Evolutionary conservation across 768 basidiomycete genomes (phyloP).

Genomic region (Tricholoma hemisulphureum): DNA sequence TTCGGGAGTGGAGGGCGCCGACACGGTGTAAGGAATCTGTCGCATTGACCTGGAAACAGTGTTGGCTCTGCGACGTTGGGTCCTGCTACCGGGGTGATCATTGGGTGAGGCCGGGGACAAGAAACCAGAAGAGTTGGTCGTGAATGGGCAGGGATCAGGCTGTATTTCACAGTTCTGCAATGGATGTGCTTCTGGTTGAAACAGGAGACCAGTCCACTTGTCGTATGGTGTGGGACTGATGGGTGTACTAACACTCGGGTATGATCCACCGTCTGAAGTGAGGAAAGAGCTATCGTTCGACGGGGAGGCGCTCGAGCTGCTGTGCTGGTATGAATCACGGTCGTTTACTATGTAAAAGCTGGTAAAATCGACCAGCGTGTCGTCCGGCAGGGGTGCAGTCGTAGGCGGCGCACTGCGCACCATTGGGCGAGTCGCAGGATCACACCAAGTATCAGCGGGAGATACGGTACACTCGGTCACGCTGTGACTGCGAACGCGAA

Average conservation of each 20-base stretch:
- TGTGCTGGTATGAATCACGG: too few relatives aligned
- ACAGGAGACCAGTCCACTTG: neutral
- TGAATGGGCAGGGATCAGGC: neutral
- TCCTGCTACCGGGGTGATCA: neutral
- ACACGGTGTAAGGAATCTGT: constrained; percentile 1
- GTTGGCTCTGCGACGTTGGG: neutral
- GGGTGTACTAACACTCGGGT: neutral
- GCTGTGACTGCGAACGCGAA: neutral
- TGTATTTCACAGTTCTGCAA: neutral
- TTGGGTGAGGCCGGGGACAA: neutral
- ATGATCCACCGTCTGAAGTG: neutral
- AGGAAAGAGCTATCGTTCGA: neutral
- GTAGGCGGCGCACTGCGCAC: neutral
- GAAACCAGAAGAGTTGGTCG: neutral
- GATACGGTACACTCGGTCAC: neutral
- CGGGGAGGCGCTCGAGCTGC: neutral
- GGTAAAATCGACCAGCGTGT: neutral
- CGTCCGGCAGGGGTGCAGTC: neutral
- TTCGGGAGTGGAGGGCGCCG: neutral
- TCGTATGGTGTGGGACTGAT: too few relatives aligned
- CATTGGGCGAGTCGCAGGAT: neutral
- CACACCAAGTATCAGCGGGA: constrained; percentile 1
- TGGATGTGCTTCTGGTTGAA: neutral
- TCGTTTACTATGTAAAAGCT: too few relatives aligned
- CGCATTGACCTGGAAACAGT: neutral